Conservation (phyloP, 371 early-diverging fungal species). For the Thermomucor indicae-seudaticae region DNA sequence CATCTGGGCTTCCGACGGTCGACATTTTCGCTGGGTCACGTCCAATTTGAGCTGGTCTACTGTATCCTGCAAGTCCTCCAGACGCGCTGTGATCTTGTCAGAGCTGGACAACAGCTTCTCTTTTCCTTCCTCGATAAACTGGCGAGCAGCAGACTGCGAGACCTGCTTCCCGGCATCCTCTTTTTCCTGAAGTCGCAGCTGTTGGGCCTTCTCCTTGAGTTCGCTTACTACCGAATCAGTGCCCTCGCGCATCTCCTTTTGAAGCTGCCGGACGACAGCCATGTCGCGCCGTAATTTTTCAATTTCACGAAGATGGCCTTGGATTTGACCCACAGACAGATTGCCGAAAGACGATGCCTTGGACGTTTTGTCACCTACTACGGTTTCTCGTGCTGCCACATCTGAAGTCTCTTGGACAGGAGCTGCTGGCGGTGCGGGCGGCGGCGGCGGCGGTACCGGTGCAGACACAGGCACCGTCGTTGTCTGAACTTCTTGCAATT, state of each 20-base stretch:
- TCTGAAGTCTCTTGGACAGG: no score
- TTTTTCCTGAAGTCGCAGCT: constrained; percentile 22
- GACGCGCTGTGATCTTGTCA: constrained; percentile 53
- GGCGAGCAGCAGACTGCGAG: constrained; percentile 21
- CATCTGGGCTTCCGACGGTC: constrained; percentile 63
- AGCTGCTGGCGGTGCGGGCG: constrained; percentile 1
- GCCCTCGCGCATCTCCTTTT: constrained; percentile 48
- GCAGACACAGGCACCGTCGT: neutral
- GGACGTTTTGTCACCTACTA: neutral
- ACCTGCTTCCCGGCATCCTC: constrained; percentile 35
- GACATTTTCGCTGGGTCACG: constrained; percentile 69
- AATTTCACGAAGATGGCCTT: constrained; percentile 24
- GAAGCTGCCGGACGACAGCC: constrained; percentile 57
- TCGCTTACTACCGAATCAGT: constrained; percentile 35
- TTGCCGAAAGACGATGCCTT: neutral
- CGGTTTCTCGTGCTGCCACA: neutral
- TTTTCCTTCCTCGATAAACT: constrained; percentile 65
- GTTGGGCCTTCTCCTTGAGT: constrained; percentile 38
- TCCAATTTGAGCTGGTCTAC: constrained; percentile 77
- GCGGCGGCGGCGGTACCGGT: neutral
- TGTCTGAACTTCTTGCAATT: constrained; percentile 15
- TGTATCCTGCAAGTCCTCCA: constrained; percentile 71
- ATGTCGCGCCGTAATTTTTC: constrained; percentile 47
- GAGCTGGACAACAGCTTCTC: constrained; percentile 55
- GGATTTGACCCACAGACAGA: constrained; percentile 6